Evolutionary conservation across 106 monocot species (phyloP).

Genomic region (Triglochin maritima): DNA sequence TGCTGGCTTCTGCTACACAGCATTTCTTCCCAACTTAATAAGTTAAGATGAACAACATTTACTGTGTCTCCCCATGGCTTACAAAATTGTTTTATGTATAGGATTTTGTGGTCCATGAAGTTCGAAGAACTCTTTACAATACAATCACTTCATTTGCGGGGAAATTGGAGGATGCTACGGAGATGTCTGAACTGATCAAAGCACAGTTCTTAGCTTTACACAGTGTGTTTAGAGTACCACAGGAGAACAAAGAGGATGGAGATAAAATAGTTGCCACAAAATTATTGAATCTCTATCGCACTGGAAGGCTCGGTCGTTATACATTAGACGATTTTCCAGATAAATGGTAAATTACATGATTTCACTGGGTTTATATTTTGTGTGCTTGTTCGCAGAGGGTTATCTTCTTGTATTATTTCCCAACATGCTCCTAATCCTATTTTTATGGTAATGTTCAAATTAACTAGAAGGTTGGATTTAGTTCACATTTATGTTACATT

Average conservation of each 20-base stretch:
- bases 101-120: conserved; percentile 71
- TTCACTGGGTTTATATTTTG: too few relatives aligned
- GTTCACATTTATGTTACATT: too few relatives aligned
- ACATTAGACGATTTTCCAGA: conserved; percentile 49
- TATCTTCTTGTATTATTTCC: too few relatives aligned
- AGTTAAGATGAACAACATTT: too few relatives aligned
- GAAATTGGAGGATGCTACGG: conserved; percentile 23
- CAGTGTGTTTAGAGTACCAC: conserved; percentile 40
- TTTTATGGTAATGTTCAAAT: too few relatives aligned
- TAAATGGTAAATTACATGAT: background rate
- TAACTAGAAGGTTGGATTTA: too few relatives aligned
- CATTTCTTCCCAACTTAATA: too few relatives aligned
- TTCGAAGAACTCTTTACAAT: conserved; percentile 43
- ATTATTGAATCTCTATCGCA: conserved; percentile 77
- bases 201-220: conserved; percentile 40
- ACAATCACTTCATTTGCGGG: conserved; percentile 41
- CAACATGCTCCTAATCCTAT: too few relatives aligned
- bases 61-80: too few relatives aligned
- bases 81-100: conserved; percentile 8
- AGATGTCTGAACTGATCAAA: conserved; percentile 43
- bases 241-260: conserved; percentile 22
- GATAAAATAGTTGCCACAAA: conserved; percentile 40
- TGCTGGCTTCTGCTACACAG: too few relatives aligned
- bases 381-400: too few relatives aligned
- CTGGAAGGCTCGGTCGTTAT: conserved; percentile 79